Evolutionary conservation across 2,329 filamentous ascomycete species (phyloP).

Genomic region (Berkeleyomyces rouxiae): DNA sequence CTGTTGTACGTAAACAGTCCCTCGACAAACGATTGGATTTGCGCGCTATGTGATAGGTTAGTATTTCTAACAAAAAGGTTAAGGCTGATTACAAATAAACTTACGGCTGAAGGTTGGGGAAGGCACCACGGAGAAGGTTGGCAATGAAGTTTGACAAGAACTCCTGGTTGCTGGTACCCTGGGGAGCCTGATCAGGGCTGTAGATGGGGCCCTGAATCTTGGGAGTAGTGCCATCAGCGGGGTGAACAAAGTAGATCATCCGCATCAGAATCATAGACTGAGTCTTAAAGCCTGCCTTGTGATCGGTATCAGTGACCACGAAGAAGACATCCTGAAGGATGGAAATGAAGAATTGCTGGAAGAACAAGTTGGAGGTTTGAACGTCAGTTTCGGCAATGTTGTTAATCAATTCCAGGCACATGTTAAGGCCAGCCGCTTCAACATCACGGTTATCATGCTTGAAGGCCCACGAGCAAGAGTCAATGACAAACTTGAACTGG

Average conservation of each 20-base stretch:
- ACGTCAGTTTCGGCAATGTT: constrained; percentile 90
- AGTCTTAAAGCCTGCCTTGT: constrained; percentile 98
- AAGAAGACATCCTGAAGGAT: constrained; percentile 98
- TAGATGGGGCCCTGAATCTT: constrained; percentile 93
- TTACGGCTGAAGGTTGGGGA: constrained; percentile 81
- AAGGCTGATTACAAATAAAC: constrained; percentile 22
- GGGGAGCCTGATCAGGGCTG: constrained; percentile 60
- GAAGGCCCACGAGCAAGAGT: constrained; percentile 99
- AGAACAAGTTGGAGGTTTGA: constrained; percentile 81
- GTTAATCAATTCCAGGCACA: constrained; percentile 93
- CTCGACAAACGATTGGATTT: constrained; percentile 82
- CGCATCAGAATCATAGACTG: constrained; percentile 86
- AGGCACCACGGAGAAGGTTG: constrained; percentile 71
- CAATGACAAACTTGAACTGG: constrained; percentile 98
- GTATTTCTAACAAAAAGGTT: constrained; percentile 11
- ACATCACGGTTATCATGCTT: constrained; percentile 99
- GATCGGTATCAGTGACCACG: constrained; percentile 89
- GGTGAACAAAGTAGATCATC: constrained; percentile 91
- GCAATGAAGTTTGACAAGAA: constrained; percentile 82
- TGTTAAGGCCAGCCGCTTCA: constrained; percentile 87
- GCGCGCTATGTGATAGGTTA: constrained; percentile 39
- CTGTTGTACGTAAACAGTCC: constrained; percentile 77
- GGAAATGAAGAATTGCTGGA: constrained; percentile 90
- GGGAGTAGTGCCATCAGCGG: constrained; percentile 46
- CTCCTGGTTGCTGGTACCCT: constrained; percentile 75